Evolutionary conservation across 768 basidiomycete genomes (phyloP).

Genomic region (Serendipita sp.): DNA sequence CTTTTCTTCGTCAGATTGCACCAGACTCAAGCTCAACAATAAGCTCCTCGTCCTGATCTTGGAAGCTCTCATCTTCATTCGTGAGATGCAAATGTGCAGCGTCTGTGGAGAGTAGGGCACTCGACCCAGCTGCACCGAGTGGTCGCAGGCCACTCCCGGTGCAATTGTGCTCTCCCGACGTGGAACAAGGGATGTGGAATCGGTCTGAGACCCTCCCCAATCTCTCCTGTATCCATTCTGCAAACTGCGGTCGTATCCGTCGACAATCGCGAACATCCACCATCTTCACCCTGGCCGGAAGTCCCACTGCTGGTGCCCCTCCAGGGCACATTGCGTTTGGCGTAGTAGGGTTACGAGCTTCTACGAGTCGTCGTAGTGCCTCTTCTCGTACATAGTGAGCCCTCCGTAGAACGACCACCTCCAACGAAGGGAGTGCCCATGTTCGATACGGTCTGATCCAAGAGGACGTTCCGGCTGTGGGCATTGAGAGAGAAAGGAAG

Average conservation of each 20-base stretch:
- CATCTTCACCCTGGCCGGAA: neutral
- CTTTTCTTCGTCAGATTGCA: no score
- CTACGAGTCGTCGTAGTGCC: neutral
- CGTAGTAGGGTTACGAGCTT: neutral
- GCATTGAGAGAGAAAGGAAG: constrained; percentile 1
- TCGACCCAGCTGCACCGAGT: no score
- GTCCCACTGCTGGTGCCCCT: neutral
- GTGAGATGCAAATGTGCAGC: no score
- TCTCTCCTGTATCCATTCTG: constrained; percentile 2
- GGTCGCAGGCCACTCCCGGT: neutral
- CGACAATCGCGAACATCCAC: neutral
- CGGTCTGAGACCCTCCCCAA: constrained; percentile 1
- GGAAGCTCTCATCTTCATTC: no score
- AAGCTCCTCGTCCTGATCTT: no score
- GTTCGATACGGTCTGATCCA: constrained; percentile 3
- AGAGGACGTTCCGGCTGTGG: neutral
- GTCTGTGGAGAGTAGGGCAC: no score
- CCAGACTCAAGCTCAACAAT: no score
- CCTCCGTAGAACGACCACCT: neutral
- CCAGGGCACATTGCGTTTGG: constrained; percentile 5
- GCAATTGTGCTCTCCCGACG: neutral
- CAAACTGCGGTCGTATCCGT: neutral
- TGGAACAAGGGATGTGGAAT: neutral
- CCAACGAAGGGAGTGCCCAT: neutral
- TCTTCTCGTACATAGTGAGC: constrained; percentile 3